A percentile compares a stretch with the other conserved stretches of the same genome.
Conservation (phyloP, 1,139 yeast genomes). For the Taphrina sp. region DNA sequence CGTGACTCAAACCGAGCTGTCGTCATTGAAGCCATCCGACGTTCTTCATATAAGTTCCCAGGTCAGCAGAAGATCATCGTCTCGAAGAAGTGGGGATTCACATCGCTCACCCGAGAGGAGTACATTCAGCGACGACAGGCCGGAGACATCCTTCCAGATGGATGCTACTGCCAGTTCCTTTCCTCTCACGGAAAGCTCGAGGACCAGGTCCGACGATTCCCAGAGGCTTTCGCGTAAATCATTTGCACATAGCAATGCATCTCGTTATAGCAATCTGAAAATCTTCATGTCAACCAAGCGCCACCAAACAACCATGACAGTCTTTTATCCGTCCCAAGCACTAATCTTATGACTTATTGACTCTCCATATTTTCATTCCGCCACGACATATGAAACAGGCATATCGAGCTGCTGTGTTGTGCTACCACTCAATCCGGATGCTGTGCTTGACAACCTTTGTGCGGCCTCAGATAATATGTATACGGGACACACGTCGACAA, state of each 20-base stretch:
- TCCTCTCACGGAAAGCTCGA: conserved; percentile 94
- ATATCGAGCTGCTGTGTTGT: too few relatives aligned
- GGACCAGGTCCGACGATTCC: conserved; percentile 90
- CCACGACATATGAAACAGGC: too few relatives aligned
- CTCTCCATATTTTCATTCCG: too few relatives aligned
- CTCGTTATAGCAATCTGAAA: too few relatives aligned
- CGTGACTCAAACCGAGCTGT: conserved; percentile 96
- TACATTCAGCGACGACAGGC: conserved; percentile 90
- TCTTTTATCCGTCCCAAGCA: too few relatives aligned
- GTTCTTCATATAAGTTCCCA: conserved; percentile 99
- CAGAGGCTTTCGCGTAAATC: conserved; percentile 50
- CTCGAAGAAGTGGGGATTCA: conserved; percentile 99
- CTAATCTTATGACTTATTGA: too few relatives aligned
- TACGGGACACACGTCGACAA: too few relatives aligned
- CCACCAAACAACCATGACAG: too few relatives aligned
- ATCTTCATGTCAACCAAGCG: too few relatives aligned
- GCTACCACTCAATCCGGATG: too few relatives aligned
- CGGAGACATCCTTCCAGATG: conserved; percentile 98
- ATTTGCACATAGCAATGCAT: background rate
- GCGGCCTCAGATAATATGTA: too few relatives aligned
- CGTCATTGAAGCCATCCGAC: conserved; percentile 98
- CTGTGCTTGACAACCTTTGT: too few relatives aligned
- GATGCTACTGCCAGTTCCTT: conserved; percentile 99
- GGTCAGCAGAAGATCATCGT: conserved; percentile 99
- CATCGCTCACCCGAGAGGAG: conserved; percentile 96